Conservation (phyloP, 1,139 yeast genomes). For the Candida glucosophila region DNA sequence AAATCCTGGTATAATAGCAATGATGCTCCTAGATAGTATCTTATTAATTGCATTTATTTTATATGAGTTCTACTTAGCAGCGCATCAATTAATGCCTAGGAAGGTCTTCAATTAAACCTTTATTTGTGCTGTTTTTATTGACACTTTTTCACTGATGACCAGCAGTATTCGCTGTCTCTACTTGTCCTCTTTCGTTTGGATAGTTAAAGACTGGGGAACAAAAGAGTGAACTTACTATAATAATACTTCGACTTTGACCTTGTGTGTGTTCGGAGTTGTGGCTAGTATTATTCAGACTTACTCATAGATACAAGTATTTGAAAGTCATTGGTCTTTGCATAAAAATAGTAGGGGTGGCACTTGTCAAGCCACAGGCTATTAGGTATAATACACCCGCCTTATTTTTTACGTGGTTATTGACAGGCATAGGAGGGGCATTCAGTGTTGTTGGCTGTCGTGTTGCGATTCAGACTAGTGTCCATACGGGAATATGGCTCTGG, state of each 20-base stretch:
- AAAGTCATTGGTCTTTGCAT: slow-evolving; percentile 17
- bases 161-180: slow-evolving; percentile 8
- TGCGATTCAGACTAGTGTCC: slow-evolving; percentile 26
- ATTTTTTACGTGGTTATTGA: slow-evolving; percentile 13
- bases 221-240: slow-evolving; percentile 20
- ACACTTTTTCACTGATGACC: slow-evolving; percentile 17
- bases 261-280: slow-evolving; percentile 20
- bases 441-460: slow-evolving; percentile 18
- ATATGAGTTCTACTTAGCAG: slow-evolving; percentile 18
- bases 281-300: slow-evolving; percentile 17
- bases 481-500: slow-evolving; percentile 37
- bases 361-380: slow-evolving; percentile 9
- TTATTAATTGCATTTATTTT: slow-evolving; percentile 15
- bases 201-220: slow-evolving; percentile 13
- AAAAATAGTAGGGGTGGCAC: slow-evolving; percentile 20
- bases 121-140: slow-evolving; percentile 17
- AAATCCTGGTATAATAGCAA: slow-evolving; percentile 29
- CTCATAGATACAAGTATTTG: slow-evolving; percentile 19
- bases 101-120: slow-evolving; percentile 23
- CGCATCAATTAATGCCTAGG: slow-evolving; percentile 26
- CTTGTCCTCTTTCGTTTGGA: slow-evolving; percentile 6
- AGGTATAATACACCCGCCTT: slow-evolving; percentile 12
- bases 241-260: slow-evolving; percentile 20
- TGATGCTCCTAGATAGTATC: slow-evolving; percentile 25
- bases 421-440: slow-evolving; percentile 24